Evolutionary conservation across 768 basidiomycete genomes (phyloP), one percentile per base, ranked within the genome.

Genomic region (Podaxis pistillaris): DNA sequence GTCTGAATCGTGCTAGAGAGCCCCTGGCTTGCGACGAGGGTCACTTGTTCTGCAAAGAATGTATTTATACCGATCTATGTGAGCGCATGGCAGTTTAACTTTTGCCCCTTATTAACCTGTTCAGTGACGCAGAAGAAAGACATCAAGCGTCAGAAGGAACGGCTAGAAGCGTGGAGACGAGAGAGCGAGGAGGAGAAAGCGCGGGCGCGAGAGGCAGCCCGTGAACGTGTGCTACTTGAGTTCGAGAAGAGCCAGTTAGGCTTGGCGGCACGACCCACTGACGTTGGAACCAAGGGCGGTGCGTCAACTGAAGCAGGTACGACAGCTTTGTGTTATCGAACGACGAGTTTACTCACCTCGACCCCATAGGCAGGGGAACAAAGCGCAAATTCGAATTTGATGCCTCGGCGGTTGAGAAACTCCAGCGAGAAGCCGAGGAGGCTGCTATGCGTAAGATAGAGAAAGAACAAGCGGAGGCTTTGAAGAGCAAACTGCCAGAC

Each of bases 41-140:
- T 0, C 97, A 98, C 74, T 67, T 98, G 24, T 98, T 94, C 73
- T 99, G 97, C 82, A 93, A 91, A 71, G 96, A 98, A 76, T 98
- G 97, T 69, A 89, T 90, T 26, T 86, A 95, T 63, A 86, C 89
- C 1, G 93, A 96, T 70, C 84, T 96, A 30, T 73, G 91, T 92
- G 76, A 72, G 89, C 77, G 58, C 22, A 11, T 41, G 12, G 26
- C 33, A 7, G 17, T 50, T 33, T 41, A 19, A 11, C 37, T n/a
- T 41, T 7, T 60, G 37, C 46, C 59, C 56, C 59, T 58, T 58
- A 65, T 26, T 60, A 56, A 58, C 46, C 52, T 64, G 44, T 63
- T 33, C 69, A 93, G 91, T 96, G 67, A 78, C 81, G 28, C 97
- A 98, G 80, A 96, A 94, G 76, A 90, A 89, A 66, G 90, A 93